Base-by-base conservation (phyloP, 1,284 basidiomycete genomes). In the Kalmanozyma brasiliensis region DNA sequence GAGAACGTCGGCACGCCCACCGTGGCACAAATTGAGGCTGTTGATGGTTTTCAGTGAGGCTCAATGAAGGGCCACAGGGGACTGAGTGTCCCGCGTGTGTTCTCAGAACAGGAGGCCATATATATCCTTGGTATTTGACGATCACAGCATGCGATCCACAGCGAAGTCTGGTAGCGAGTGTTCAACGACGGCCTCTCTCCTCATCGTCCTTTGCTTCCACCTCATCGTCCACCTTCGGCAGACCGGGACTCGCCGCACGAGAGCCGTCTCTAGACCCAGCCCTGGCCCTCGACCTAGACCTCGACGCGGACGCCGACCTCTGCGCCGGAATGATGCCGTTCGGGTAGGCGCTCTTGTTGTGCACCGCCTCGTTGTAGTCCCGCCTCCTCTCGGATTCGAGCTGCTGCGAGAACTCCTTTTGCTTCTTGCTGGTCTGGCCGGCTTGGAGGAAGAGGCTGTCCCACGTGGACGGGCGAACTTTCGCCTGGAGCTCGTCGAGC, bases 401-500 rank as follows among this genome's bases (percentile, higher is more conserved):
- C 32, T 70, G 67, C 32, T 64, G 67, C 16, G 61, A 44, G 20
- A 70, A 70, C 22, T 70, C 49, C 13, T 70, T 58, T 24, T 70
- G 67, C 62, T 70, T 70, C 40, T 64, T 61, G 47, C 48, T 65
- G 11, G 52, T 58, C 57, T 70, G 61, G 2, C 67, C 67, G 1
- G 62, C 67, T 26, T 64, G 62, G 3, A 70, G 33, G 49, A 70
- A 70, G 49, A 64, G 42, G 24, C 52, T 58, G 52, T 70, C 67
- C 67, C 67, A 70, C 7, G 61, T 51, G 33, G 67, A 70, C 23
- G 52, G 61, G n/a, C 29, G 42, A 26, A 83, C 78, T 49, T 76
- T 73, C 11, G 84, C 85, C 14, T 84, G 85, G 33, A 84, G 83
- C 37, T 84, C 82, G 79, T 87, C 88, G 62, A 92, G 83, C 81